phyloP scores from a whole-genome alignment of 768 basidiomycete genomes.

The Kwoniella shandongensis region DNA sequence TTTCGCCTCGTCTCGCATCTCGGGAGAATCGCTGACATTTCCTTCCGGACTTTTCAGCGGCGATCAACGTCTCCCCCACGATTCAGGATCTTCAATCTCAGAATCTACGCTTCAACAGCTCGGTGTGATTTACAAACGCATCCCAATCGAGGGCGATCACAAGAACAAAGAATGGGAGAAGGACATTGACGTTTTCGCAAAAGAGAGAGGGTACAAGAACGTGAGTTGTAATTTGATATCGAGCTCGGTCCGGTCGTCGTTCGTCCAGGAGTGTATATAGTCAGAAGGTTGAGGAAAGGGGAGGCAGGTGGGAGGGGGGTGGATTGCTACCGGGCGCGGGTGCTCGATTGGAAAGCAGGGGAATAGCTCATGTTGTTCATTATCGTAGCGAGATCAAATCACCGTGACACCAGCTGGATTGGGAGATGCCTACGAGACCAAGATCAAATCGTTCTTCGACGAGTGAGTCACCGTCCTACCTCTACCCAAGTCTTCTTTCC shows the following conservation, averaged over 20 bases:
- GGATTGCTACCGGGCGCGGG: no score
- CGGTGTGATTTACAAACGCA: conserved; percentile 67
- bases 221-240: conserved; percentile 30
- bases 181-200: conserved; percentile 62
- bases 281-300: background rate
- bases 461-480: conserved; percentile 60
- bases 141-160: conserved; percentile 61
- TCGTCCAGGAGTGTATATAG: background rate
- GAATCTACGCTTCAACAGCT: conserved; percentile 59
- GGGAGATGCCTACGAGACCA: conserved; percentile 78
- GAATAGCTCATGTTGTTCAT: background rate
- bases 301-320: background rate
- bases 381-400: conserved; percentile 65
- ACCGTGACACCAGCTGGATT: conserved; percentile 74
- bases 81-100: conserved; percentile 61
- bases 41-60: no score
- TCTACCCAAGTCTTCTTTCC: background rate
- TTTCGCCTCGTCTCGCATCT: background rate
- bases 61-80: conserved; percentile 79
- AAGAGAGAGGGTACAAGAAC: conserved; percentile 75
- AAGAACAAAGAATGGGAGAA: conserved; percentile 58
- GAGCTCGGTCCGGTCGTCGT: background rate
- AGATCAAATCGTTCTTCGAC: conserved; percentile 77
- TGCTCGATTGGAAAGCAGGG: no score
- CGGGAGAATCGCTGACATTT: background rate